phyloP scores from a whole-genome alignment of 768 basidiomycete species.

The Cubamyces lactineus region DNA sequence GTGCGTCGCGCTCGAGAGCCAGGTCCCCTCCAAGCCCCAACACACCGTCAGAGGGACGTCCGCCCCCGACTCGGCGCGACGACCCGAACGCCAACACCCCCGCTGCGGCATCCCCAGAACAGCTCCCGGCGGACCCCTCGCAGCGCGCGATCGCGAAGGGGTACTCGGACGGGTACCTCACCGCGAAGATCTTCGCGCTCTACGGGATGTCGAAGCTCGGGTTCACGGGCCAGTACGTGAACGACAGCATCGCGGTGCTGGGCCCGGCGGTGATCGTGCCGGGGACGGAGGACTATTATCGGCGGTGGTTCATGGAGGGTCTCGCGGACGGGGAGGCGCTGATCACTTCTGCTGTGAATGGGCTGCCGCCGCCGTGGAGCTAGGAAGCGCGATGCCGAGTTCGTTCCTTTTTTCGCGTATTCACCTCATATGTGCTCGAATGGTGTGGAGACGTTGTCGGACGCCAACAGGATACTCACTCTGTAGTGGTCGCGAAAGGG shows the following conservation, averaged over 20 bases:
- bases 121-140: conserved; percentile 12
- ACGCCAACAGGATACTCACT: too few relatives aligned
- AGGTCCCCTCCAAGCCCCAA: too few relatives aligned
- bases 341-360: conserved; percentile 10
- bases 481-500: too few relatives aligned
- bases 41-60: too few relatives aligned
- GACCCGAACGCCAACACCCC: neutral
- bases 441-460: too few relatives aligned
- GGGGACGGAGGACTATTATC: conserved; percentile 49
- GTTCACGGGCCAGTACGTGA: conserved; percentile 63
- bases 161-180: conserved; percentile 61
- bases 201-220: conserved; percentile 56
- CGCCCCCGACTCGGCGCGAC: neutral
- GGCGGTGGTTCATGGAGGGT: conserved; percentile 51
- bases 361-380: too few relatives aligned
- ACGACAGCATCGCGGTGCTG: conserved; percentile 45
- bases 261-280: conserved; percentile 40
- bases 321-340: conserved; percentile 47
- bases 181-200: conserved; percentile 57
- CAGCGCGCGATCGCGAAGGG: conserved; percentile 44
- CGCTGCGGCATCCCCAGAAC: neutral
- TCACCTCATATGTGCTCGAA: too few relatives aligned
- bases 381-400: too few relatives aligned
- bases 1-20: neutral
- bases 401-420: too few relatives aligned